Conservation (phyloP, 2,329 filamentous ascomycete genomes). For the Apiospora pterosperma region DNA sequence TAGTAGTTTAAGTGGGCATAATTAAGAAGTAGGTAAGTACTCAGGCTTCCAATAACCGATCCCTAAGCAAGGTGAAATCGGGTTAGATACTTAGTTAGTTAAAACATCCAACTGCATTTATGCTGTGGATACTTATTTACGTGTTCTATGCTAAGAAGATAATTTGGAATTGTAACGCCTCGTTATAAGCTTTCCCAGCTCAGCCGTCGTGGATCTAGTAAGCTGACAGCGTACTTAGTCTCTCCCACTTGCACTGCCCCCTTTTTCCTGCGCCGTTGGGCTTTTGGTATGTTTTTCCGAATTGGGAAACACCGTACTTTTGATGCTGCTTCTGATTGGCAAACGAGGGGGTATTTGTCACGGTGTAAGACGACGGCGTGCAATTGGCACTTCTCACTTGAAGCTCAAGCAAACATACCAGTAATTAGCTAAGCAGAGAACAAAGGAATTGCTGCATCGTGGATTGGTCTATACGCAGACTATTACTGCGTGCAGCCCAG, state of each 20-base stretch:
- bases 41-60: no score
- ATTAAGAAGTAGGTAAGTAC: no score
- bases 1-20: no score
- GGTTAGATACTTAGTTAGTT: no score
- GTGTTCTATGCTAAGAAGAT: neutral
- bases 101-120: neutral
- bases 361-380: neutral
- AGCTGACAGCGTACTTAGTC: neutral
- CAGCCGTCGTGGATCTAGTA: neutral
- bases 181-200: neutral
- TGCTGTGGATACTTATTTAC: neutral
- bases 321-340: neutral
- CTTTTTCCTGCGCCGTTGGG: no score
- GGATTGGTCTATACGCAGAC: neutral
- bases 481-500: neutral
- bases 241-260: neutral
- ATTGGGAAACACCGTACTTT: neutral
- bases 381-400: no score
- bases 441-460: neutral
- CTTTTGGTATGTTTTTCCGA: neutral
- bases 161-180: neutral
- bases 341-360: neutral
- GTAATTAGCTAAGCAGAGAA: no score
- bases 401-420: neutral
- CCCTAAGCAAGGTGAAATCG: neutral